Evolutionary conservation across 169 alveolate species (phyloP).

Genomic region (Cystoisospora suis): DNA sequence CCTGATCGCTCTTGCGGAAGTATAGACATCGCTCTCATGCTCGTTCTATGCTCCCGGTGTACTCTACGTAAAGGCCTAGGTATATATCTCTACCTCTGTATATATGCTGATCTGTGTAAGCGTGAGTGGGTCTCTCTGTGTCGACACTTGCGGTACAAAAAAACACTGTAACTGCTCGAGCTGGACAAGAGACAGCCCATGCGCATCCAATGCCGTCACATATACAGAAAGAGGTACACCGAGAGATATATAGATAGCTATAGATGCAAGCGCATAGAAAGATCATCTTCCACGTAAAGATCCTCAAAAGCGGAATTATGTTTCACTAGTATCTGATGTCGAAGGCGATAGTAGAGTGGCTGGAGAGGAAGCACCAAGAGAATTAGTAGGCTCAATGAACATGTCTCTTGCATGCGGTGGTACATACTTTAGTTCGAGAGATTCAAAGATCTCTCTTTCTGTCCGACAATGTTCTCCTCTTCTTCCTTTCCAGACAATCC

Average conservation of each 20-base stretch:
- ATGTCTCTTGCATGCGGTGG: background rate
- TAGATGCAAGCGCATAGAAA: background rate
- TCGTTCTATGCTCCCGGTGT: no score
- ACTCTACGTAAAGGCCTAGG: no score
- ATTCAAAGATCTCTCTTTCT: conserved; percentile 27
- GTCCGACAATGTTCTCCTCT: background rate
- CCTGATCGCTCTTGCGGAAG: no score
- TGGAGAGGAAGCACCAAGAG: background rate
- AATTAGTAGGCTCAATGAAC: background rate
- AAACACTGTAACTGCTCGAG: no score
- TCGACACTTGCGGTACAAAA: no score
- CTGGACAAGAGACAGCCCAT: no score
- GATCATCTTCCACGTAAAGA: background rate
- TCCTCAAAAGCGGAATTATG: background rate
- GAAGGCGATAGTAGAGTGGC: background rate
- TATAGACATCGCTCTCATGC: no score
- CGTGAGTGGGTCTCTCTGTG: no score
- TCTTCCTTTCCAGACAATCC: background rate
- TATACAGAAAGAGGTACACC: background rate
- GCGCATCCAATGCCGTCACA: no score
- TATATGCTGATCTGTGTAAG: no score
- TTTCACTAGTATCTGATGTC: background rate
- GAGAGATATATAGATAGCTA: background rate
- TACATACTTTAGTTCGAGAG: conserved; percentile 3
- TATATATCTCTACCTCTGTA: no score